Evolutionary conservation across 768 basidiomycete species (phyloP).

Genomic region (Sporobolomyces pararoseus): DNA sequence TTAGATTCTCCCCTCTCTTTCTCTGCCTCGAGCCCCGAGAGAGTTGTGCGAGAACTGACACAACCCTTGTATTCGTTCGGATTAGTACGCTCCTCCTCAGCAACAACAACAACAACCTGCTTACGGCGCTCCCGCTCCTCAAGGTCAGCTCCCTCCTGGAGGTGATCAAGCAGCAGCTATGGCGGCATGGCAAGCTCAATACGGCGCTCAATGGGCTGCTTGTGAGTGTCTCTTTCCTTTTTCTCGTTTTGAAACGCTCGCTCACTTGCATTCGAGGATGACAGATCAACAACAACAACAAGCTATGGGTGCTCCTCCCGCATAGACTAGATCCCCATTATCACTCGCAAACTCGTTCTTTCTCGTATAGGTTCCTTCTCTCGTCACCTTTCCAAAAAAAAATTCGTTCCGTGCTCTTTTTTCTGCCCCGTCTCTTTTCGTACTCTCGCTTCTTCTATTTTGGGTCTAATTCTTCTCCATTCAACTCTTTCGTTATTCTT

Average conservation of each 20-base stretch:
- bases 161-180: constrained; percentile 51
- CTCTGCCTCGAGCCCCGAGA: too few relatives aligned
- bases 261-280: background rate
- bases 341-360: constrained; percentile 13
- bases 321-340: background rate
- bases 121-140: constrained; percentile 3
- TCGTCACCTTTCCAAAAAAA: too few relatives aligned
- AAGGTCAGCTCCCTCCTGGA: constrained; percentile 48
- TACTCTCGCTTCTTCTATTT: background rate
- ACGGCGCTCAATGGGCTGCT: constrained; percentile 65
- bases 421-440: background rate
- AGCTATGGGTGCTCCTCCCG: constrained; percentile 16
- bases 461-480: background rate
- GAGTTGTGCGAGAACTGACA: too few relatives aligned
- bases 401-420: background rate
- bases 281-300: constrained; percentile 31
- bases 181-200: constrained; percentile 61
- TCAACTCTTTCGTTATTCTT: too few relatives aligned
- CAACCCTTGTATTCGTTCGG: background rate
- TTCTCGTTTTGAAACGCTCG: too few relatives aligned
- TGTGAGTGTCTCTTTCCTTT: constrained; percentile 6
- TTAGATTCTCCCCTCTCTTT: too few relatives aligned
- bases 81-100: background rate
- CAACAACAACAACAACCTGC: background rate
- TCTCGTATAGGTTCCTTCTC: constrained; percentile 25